phyloP scores from a whole-genome alignment of 2,329 filamentous ascomycete species.

The Colletotrichum godetiae region DNA sequence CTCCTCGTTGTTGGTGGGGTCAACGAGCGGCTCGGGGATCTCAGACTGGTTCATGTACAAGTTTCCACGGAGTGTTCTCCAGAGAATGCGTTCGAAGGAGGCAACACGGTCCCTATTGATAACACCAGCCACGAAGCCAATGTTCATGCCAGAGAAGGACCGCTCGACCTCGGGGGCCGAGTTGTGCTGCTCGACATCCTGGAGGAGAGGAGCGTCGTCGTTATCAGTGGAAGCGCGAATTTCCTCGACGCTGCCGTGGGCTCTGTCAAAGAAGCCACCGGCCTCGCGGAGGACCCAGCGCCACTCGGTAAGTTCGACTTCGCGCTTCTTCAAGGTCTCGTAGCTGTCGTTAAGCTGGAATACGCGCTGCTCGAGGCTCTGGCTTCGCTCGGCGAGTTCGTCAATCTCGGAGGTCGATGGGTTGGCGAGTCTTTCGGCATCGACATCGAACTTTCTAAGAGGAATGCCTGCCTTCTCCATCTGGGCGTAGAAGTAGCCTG shows the following conservation, averaged over 20 bases:
- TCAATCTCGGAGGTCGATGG: conserved; percentile 96
- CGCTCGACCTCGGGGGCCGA: conserved; percentile 77
- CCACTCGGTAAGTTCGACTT: conserved; percentile 98
- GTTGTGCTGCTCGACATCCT: conserved; percentile 88
- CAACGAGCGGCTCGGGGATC: conserved; percentile 91
- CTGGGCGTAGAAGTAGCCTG: conserved; percentile 93
- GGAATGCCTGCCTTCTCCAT: conserved; percentile 93
- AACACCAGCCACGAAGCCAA: conserved; percentile 97
- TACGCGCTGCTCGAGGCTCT: conserved; percentile 91
- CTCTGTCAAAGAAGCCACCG: conserved; percentile 96
- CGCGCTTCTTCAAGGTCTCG: conserved; percentile 96
- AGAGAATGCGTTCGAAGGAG: conserved; percentile 96
- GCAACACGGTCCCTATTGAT: conserved; percentile 93
- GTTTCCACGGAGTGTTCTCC: conserved; percentile 96
- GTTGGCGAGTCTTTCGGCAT: conserved; percentile 85
- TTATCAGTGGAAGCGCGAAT: conserved; percentile 91
- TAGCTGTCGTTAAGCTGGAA: conserved; percentile 97
- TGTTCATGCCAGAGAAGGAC: conserved; percentile 97
- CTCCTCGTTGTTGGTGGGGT: conserved; percentile 91
- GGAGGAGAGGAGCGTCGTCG: conserved; percentile 92
- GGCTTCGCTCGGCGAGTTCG: conserved; percentile 90
- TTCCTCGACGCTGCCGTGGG: conserved; percentile 95
- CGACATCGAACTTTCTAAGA: conserved; percentile 91
- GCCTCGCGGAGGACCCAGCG: conserved; percentile 97
- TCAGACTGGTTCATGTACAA: conserved; percentile 99